Percentiles rank a stretch among this genome's conserved stretches.
Conservation (phyloP, 2,329 filamentous ascomycete genomes). For the Cercospora zeae-maydis region DNA sequence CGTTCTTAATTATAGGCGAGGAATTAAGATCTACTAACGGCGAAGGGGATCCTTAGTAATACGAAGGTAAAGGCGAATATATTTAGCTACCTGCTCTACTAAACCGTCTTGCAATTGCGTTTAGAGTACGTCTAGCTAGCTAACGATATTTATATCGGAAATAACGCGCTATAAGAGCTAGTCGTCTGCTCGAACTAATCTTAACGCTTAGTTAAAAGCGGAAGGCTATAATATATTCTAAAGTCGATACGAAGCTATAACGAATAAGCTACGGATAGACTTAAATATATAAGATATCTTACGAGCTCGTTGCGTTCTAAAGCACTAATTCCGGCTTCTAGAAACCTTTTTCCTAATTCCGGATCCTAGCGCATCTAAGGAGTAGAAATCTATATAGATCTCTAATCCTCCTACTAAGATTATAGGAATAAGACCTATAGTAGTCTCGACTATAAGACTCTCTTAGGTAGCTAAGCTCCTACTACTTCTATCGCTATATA, state of each 20-base stretch:
- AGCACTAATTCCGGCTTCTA: neutral
- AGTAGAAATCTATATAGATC: neutral
- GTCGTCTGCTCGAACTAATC: neutral
- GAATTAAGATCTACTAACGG: neutral
- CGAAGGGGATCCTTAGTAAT: neutral
- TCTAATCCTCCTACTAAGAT: neutral
- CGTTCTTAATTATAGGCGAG: neutral
- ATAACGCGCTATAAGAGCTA: neutral
- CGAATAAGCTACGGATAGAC: neutral
- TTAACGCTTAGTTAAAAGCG: neutral
- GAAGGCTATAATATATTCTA: neutral
- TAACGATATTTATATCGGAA: neutral
- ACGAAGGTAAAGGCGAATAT: neutral
- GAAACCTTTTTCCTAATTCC: neutral
- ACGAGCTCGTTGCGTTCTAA: neutral
- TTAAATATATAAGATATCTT: neutral
- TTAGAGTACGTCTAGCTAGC: neutral
- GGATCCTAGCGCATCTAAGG: neutral
- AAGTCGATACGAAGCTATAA: neutral
- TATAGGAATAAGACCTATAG: neutral
- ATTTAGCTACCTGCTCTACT: neutral
- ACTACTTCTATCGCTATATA: neutral
- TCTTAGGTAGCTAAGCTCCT: neutral
- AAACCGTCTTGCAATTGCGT: neutral
- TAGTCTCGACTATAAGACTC: neutral